Conservation (phyloP, 2,329 filamentous ascomycete species). For the Claviceps sorghi region DNA sequence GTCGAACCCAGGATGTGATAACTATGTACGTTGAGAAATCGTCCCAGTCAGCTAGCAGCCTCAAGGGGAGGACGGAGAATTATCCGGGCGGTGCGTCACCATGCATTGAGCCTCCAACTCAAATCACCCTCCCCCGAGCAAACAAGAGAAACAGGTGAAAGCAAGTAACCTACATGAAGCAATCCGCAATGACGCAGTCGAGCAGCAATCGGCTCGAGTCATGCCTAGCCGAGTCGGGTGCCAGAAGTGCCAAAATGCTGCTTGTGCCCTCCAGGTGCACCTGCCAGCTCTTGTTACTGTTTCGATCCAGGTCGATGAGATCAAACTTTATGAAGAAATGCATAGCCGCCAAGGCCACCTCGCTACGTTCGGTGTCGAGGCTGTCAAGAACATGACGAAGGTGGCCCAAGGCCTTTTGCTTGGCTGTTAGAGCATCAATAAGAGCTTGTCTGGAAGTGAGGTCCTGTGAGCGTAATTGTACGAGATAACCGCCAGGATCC, state of each 20-base stretch:
- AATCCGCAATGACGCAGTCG: constrained; percentile 34
- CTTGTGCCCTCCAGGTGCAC: constrained; percentile 31
- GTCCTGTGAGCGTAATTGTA: constrained; percentile 23
- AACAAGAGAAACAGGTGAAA: not conserved
- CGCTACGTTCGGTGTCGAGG: constrained; percentile 25
- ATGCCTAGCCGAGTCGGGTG: constrained; percentile 14
- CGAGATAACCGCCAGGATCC: constrained; percentile 23
- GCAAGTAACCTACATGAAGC: constrained; percentile 26
- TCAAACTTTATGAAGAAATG: constrained; percentile 38
- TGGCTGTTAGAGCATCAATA: constrained; percentile 31
- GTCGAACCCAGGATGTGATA: constrained; percentile 28
- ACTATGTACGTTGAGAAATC: constrained; percentile 10
- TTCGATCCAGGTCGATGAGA: constrained; percentile 32
- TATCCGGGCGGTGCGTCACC: not conserved
- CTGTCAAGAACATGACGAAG: constrained; percentile 26
- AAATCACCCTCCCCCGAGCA: too few relatives aligned
- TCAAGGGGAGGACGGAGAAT: not conserved
- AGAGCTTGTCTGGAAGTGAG: constrained; percentile 25
- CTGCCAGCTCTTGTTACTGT: constrained; percentile 28
- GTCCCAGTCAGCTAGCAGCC: not conserved
- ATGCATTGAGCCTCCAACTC: not conserved
- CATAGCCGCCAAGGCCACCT: constrained; percentile 32
- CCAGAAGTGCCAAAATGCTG: constrained; percentile 24
- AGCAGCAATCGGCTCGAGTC: constrained; percentile 22
- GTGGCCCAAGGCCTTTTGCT: constrained; percentile 31